Percentiles rank a stretch among this genome's conserved stretches.
Evolutionary conservation across 1,284 basidiomycete genomes (phyloP).

Genomic region (Ceratobasidium sp.): DNA sequence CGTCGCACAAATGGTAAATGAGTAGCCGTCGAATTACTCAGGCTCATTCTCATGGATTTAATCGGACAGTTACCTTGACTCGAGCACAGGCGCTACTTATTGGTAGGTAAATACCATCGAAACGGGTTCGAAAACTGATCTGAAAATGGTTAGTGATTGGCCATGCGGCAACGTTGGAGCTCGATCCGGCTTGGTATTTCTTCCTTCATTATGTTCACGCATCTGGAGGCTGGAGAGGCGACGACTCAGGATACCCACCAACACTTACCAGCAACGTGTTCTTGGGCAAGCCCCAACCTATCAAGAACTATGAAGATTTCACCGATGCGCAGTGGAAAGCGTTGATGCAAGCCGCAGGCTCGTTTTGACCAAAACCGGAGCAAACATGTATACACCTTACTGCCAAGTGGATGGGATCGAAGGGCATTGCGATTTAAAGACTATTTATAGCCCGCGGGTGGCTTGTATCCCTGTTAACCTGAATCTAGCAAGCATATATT

Average conservation of each 20-base stretch:
- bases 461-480: no score
- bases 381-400: no score
- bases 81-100: constrained; percentile 65
- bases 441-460: no score
- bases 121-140: background rate
- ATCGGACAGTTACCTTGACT: no score
- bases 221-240: constrained; percentile 58
- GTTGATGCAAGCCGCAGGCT: background rate
- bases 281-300: background rate
- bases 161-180: constrained; percentile 59
- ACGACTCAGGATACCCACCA: background rate
- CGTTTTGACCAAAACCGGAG: background rate
- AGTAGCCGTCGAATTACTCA: no score
- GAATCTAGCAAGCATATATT: no score
- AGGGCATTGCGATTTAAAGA: no score
- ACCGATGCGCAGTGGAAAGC: background rate
- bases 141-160: constrained; percentile 56
- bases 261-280: background rate
- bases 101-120: background rate
- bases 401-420: no score
- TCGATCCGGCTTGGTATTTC: constrained; percentile 59
- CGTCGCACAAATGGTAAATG: constrained; percentile 66
- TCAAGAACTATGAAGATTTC: background rate
- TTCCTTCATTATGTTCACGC: constrained; percentile 61
- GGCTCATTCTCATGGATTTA: no score